phyloP scores from a whole-genome alignment of 176 grass and related monocot species.

The Ananas comosus region DNA sequence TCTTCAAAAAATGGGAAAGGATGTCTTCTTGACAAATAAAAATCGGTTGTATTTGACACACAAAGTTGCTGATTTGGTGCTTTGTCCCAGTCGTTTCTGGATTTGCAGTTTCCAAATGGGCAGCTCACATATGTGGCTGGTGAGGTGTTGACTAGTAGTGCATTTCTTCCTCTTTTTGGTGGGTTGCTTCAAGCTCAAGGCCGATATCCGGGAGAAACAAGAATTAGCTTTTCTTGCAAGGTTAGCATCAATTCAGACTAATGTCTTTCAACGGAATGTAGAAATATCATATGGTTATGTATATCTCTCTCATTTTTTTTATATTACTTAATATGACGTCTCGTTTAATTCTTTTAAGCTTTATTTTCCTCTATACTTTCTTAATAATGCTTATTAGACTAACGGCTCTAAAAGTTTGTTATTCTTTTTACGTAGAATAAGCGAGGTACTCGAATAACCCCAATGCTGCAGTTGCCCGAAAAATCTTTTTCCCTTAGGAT shows the following conservation, averaged over 20 bases:
- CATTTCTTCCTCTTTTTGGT: slow-evolving; percentile 66
- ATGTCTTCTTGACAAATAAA: neutral
- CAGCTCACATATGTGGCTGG: slow-evolving; percentile 88
- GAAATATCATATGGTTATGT: too few relatives aligned
- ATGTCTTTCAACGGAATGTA: neutral
- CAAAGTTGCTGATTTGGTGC: slow-evolving; percentile 10
- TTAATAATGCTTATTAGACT: slow-evolving; percentile 4
- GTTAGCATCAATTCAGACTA: slow-evolving; percentile 22
- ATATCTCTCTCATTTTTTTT: too few relatives aligned
- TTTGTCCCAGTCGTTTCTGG: too few relatives aligned
- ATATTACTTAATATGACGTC: too few relatives aligned
- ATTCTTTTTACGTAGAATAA: too few relatives aligned
- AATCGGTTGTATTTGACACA: neutral
- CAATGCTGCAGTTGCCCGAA: slow-evolving; percentile 55
- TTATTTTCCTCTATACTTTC: neutral
- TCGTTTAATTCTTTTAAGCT: too few relatives aligned
- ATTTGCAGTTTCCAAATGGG: slow-evolving; percentile 84
- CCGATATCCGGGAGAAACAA: slow-evolving; percentile 81
- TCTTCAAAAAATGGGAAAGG: too few relatives aligned
- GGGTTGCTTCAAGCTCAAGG: slow-evolving; percentile 76
- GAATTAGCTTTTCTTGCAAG: slow-evolving; percentile 80
- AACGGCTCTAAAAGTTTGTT: slow-evolving; percentile 10
- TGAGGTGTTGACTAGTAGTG: slow-evolving; percentile 77
- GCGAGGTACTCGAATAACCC: slow-evolving; percentile 48
- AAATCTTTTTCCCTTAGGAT: slow-evolving; percentile 71